Conservation (phyloP, 2,329 filamentous ascomycete genomes). For the Pseudogymnoascus sp. region DNA sequence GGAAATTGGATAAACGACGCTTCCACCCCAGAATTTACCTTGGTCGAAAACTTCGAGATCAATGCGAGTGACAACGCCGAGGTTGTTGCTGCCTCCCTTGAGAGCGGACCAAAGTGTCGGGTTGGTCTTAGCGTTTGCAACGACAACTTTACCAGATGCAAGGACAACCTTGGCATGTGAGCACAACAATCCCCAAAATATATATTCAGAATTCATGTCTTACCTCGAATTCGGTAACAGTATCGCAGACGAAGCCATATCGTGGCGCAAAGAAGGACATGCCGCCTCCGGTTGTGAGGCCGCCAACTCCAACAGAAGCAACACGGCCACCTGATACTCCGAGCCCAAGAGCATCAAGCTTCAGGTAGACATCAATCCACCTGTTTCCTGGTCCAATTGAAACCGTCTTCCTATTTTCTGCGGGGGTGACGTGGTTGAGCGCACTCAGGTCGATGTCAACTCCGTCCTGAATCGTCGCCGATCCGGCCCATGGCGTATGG, state of each 20-base stretch:
- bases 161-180: slow-evolving; percentile 15
- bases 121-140: slow-evolving; percentile 18
- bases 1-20: slow-evolving; percentile 1
- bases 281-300: slow-evolving; percentile 31
- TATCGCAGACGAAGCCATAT: slow-evolving; percentile 12
- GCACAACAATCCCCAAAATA: neutral
- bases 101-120: slow-evolving; percentile 45
- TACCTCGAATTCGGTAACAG: slow-evolving; percentile 3
- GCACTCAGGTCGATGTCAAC: slow-evolving; percentile 41
- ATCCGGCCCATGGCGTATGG: slow-evolving; percentile 49
- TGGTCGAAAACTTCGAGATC: slow-evolving; percentile 26
- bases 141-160: neutral
- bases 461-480: slow-evolving; percentile 41
- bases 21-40: slow-evolving; percentile 14
- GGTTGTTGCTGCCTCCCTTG: slow-evolving; percentile 51
- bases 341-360: slow-evolving; percentile 27
- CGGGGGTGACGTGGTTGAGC: slow-evolving; percentile 15
- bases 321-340: slow-evolving; percentile 34
- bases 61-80: slow-evolving; percentile 44
- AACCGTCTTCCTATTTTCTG: slow-evolving; percentile 24
- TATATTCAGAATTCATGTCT: neutral
- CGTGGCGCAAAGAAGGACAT: slow-evolving; percentile 16
- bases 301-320: slow-evolving; percentile 33
- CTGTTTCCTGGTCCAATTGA: slow-evolving; percentile 31
- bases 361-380: slow-evolving; percentile 34